These are phyloP conservation scores for Helotiales sp. DNA, from an alignment of 2,329 filamentous ascomycete genomes.

Conservation along the genomic window DNA sequence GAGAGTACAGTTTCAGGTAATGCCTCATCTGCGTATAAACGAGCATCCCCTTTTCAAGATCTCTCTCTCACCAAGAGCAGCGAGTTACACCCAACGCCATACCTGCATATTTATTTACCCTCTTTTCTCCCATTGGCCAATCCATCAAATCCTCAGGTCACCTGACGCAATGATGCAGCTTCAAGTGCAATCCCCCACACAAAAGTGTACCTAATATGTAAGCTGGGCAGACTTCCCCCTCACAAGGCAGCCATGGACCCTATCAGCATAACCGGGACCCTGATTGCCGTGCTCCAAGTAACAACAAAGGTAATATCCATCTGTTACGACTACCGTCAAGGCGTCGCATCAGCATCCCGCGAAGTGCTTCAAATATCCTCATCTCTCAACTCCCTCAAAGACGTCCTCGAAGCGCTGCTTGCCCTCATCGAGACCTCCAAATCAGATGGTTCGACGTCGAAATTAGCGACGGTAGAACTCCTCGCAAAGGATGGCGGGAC, in stretches of 20 bases:
- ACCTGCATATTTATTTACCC: neutral
- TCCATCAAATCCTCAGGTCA: neutral
- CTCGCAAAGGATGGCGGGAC: conserved; percentile 27
- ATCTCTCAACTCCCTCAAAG: conserved; percentile 29
- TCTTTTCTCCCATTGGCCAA: conserved; percentile 3
- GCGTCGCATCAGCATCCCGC: conserved; percentile 22
- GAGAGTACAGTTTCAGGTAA: neutral
- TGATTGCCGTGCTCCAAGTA: conserved; percentile 36
- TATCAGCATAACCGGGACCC: conserved; percentile 30
- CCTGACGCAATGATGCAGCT: conserved; percentile 1
- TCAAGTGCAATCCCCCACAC: neutral
- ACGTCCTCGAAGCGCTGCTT: conserved; percentile 31
- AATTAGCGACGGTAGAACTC: conserved; percentile 25
- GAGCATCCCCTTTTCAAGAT: neutral
- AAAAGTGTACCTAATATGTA: neutral
- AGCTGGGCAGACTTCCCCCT: neutral
- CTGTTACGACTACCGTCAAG: conserved; percentile 35
- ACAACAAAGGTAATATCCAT: conserved; percentile 30
- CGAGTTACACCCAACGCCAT: conserved; percentile 6
- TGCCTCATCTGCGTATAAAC: neutral
- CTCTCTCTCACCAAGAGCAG: neutral
- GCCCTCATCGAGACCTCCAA: conserved; percentile 26
- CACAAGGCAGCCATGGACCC: conserved; percentile 30
- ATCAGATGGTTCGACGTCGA: conserved; percentile 1
- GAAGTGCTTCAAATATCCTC: conserved; percentile 31